Evolutionary conservation across 2,329 filamentous ascomycete species (phyloP).

Genomic region (Scedosporium aurantiacum): DNA sequence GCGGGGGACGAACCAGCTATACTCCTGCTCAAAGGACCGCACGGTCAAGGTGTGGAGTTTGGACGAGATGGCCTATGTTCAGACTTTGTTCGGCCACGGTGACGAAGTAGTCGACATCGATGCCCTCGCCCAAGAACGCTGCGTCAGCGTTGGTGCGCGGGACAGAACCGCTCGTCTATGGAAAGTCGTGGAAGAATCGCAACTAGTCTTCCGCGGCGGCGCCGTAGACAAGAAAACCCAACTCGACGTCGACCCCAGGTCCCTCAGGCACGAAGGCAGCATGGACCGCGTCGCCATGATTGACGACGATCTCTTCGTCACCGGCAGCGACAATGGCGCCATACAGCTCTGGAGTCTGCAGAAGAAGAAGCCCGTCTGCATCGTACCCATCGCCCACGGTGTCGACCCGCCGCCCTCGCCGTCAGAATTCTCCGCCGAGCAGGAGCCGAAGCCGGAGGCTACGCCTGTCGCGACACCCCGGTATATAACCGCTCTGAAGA

Average conservation of each 20-base stretch:
- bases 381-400: conserved; percentile 72
- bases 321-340: conserved; percentile 82
- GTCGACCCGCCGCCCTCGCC: conserved; percentile 61
- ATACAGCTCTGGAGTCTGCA: conserved; percentile 79
- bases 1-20: conserved; percentile 80
- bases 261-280: conserved; percentile 62
- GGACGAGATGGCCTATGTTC: conserved; percentile 84
- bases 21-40: conserved; percentile 80
- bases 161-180: conserved; percentile 87
- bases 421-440: conserved; percentile 63
- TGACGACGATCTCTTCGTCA: conserved; percentile 81
- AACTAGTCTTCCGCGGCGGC: conserved; percentile 88
- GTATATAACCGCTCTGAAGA: conserved; percentile 81
- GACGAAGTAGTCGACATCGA: conserved; percentile 80
- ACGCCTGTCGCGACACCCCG: conserved; percentile 59
- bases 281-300: conserved; percentile 89
- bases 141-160: conserved; percentile 79
- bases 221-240: conserved; percentile 44
- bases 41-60: conserved; percentile 94
- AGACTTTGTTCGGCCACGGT: conserved; percentile 93
- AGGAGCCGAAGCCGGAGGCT: conserved; percentile 46
- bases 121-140: conserved; percentile 74
- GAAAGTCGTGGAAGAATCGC: conserved; percentile 93
- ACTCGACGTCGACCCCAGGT: conserved; percentile 33
- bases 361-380: conserved; percentile 89